These are phyloP conservation scores for Colletotrichum endophyticum DNA, from an alignment of 2,329 filamentous ascomycete genomes.

Conservation along the genomic window DNA sequence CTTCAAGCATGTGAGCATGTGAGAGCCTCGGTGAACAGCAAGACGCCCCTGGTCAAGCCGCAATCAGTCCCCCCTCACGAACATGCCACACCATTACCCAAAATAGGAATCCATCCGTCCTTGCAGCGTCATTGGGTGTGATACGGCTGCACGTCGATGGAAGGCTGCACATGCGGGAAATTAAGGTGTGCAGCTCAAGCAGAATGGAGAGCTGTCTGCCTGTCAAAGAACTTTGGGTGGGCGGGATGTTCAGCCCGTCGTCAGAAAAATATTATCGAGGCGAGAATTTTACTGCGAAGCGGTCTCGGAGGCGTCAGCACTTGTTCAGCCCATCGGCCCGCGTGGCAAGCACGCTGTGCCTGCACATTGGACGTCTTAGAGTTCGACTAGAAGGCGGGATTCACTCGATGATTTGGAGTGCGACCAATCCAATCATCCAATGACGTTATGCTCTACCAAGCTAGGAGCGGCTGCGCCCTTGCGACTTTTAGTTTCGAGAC, in stretches of 20 bases:
- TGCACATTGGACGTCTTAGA: background rate
- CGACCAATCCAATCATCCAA: background rate
- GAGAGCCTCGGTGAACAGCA: conserved; percentile 8
- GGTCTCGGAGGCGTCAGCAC: background rate
- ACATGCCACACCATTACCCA: background rate
- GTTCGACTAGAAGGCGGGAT: background rate
- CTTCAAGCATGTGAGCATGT: conserved; percentile 11
- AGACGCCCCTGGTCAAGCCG: background rate
- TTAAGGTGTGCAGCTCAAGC: background rate
- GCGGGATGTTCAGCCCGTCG: background rate
- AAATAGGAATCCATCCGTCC: conserved; percentile 2
- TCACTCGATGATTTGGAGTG: background rate
- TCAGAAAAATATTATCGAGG: background rate
- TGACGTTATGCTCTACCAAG: background rate
- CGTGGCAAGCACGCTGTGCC: background rate
- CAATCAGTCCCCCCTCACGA: background rate
- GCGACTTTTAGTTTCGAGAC: background rate
- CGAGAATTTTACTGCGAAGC: background rate
- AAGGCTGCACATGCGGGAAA: background rate
- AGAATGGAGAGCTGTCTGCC: background rate
- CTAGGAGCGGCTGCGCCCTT: background rate
- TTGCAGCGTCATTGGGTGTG: background rate
- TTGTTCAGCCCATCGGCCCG: background rate
- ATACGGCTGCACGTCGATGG: background rate
- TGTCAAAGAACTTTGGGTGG: background rate